phyloP scores from a whole-genome alignment of 2,329 filamentous ascomycete genomes.

The Lasiodiplodia gonubiensis region DNA sequence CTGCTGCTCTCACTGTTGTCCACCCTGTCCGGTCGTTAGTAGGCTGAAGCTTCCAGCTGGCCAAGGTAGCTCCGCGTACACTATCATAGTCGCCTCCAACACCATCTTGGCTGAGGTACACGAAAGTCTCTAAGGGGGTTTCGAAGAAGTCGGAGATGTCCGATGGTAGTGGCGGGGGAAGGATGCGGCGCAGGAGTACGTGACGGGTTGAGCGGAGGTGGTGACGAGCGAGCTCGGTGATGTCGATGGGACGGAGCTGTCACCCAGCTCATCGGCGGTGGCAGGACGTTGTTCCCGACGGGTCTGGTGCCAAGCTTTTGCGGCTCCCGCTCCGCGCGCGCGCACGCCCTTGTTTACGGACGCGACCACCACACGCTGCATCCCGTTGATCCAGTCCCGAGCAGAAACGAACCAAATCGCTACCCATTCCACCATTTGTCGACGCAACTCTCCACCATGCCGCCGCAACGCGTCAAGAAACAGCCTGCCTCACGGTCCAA shows the following conservation, averaged over 20 bases:
- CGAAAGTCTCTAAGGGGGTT: neutral
- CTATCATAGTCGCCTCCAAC: slow-evolving; percentile 98
- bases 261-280: slow-evolving; percentile 17
- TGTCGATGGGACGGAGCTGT: slow-evolving; percentile 22
- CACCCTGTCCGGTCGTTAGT: slow-evolving; percentile 61
- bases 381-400: neutral
- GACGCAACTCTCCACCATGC: slow-evolving; percentile 12
- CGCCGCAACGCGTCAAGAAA: slow-evolving; percentile 25
- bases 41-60: slow-evolving; percentile 28
- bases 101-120: slow-evolving; percentile 74
- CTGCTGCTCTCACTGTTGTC: slow-evolving; percentile 99
- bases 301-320: slow-evolving; percentile 16
- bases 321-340: slow-evolving; percentile 13
- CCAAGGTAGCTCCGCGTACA: slow-evolving; percentile 54
- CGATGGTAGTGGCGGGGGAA: neutral
- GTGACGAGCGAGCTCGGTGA: slow-evolving; percentile 23
- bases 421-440: neutral
- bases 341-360: slow-evolving; percentile 25
- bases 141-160: neutral
- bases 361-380: slow-evolving; percentile 6
- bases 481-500: neutral
- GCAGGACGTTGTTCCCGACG: slow-evolving; percentile 19
- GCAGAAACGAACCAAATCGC: neutral
- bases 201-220: neutral
- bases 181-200: slow-evolving; percentile 6